Evolutionary conservation across 768 basidiomycete genomes (phyloP).

Genomic region (Cystoderma amianthinum): DNA sequence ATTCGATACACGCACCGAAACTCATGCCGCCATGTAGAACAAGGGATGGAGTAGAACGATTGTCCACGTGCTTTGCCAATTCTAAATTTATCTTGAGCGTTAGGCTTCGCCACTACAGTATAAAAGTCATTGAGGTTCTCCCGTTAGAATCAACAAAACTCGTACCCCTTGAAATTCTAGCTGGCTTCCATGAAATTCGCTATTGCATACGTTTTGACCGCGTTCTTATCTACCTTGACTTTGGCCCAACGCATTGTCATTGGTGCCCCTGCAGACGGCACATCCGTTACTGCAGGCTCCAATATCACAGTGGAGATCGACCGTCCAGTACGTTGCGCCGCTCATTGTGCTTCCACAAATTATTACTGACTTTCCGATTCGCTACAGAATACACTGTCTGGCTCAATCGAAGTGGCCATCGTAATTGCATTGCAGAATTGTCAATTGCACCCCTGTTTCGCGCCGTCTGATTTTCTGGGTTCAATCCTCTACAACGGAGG

Average conservation of each 20-base stretch:
- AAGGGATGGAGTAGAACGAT: too few species aligned
- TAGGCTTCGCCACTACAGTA: background rate
- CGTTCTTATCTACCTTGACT: slow-evolving; percentile 8
- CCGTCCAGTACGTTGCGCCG: slow-evolving; percentile 32
- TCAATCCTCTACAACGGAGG: slow-evolving; percentile 41
- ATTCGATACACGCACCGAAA: too few species aligned
- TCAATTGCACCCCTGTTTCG: slow-evolving; percentile 9
- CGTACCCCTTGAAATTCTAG: background rate
- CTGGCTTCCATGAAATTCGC: background rate
- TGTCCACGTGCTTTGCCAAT: too few species aligned
- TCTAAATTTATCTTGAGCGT: too few species aligned
- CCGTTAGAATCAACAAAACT: background rate
- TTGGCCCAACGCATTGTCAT: slow-evolving; percentile 36
- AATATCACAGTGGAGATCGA: slow-evolving; percentile 37
- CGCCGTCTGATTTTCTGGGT: slow-evolving; percentile 24
- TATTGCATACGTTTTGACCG: background rate
- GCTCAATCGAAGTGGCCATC: slow-evolving; percentile 36
- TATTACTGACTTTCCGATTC: background rate
- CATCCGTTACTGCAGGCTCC: slow-evolving; percentile 26
- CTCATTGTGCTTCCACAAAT: background rate
- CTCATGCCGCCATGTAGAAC: too few species aligned
- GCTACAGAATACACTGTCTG: slow-evolving; percentile 26
- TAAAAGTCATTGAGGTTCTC: background rate
- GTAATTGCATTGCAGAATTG: slow-evolving; percentile 37
- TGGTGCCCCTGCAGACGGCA: slow-evolving; percentile 27